Percentiles rank a stretch among this genome's conserved stretches.
Conservation (phyloP, 768 basidiomycete species). For the Amanita jacksonii region DNA sequence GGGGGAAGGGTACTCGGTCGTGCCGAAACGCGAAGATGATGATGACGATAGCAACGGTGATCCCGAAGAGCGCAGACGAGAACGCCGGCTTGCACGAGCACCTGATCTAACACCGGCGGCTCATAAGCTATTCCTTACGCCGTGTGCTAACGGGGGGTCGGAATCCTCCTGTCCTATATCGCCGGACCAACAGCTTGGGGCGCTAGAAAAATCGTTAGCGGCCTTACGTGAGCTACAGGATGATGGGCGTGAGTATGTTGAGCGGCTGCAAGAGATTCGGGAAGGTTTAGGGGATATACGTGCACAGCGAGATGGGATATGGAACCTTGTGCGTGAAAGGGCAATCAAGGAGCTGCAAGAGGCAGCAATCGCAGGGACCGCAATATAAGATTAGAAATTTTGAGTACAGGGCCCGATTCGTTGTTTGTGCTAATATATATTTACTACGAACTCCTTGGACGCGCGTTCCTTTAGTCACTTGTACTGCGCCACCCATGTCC, state of each 20-base stretch:
- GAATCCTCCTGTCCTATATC: no score
- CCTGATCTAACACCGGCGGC: slow-evolving; percentile 58
- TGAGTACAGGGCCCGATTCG: no score
- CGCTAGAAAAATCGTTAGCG: slow-evolving; percentile 64
- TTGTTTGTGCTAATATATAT: slow-evolving; percentile 2
- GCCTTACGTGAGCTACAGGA: slow-evolving; percentile 74
- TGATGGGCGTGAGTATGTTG: slow-evolving; percentile 80
- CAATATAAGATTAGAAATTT: slow-evolving; percentile 12
- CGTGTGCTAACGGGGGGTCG: no score
- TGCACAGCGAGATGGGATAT: slow-evolving; percentile 62
- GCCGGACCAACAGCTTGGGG: slow-evolving; percentile 64
- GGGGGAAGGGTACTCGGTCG: slow-evolving; percentile 28
- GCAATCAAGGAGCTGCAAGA: slow-evolving; percentile 72
- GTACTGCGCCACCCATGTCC: slow-evolving; percentile 22
- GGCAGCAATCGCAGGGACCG: slow-evolving; percentile 34
- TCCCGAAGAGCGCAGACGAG: slow-evolving; percentile 24
- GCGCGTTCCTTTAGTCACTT: no score
- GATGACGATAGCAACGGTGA: slow-evolving; percentile 47
- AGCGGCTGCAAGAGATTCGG: slow-evolving; percentile 75
- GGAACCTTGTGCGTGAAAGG: slow-evolving; percentile 67
- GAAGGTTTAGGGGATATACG: slow-evolving; percentile 71
- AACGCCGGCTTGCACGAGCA: slow-evolving; percentile 40
- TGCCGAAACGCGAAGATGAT: slow-evolving; percentile 63
- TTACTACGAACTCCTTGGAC: no score
- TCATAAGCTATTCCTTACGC: slow-evolving; percentile 58